phyloP scores from a whole-genome alignment of 352 stramenopile species.

The Elongisporangium anandrum region DNA sequence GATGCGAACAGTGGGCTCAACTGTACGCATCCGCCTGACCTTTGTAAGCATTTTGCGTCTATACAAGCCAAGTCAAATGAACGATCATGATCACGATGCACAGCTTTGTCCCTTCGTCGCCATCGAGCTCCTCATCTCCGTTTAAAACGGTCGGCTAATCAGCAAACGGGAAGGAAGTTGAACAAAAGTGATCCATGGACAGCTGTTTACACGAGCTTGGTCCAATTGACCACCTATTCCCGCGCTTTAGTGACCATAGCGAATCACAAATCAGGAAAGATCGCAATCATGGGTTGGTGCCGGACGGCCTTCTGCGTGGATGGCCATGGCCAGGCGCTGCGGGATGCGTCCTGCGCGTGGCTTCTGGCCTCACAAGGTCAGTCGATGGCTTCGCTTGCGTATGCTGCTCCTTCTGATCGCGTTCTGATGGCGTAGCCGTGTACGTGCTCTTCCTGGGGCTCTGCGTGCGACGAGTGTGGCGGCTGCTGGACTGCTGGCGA shows the following conservation, averaged over 20 bases:
- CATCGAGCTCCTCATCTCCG: not conserved
- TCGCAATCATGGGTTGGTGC: not conserved
- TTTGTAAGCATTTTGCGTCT: not conserved
- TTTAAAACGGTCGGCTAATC: not conserved
- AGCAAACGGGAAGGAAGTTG: too few species aligned
- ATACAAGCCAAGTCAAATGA: not conserved
- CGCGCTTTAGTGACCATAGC: not conserved
- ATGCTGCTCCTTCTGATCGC: not conserved
- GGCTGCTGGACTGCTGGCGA: slow-evolving; percentile 9
- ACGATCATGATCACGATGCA: not conserved
- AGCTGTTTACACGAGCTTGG: not conserved
- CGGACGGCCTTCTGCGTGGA: slow-evolving; percentile 16
- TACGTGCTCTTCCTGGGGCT: slow-evolving; percentile 28
- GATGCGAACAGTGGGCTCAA: too few species aligned
- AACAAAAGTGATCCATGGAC: too few species aligned
- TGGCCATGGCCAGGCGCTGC: slow-evolving; percentile 15
- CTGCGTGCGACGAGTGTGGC: slow-evolving; percentile 36
- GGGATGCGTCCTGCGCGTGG: slow-evolving; percentile 16
- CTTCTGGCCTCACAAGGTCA: slow-evolving; percentile 24
- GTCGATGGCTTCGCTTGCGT: not conserved
- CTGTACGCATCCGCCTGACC: too few species aligned
- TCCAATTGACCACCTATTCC: too few species aligned
- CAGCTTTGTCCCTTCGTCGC: not conserved
- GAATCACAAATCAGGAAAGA: not conserved
- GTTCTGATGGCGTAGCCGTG: slow-evolving; percentile 13